Evolutionary conservation across 768 basidiomycete genomes (phyloP).

Genomic region (Suillus occidentalis): DNA sequence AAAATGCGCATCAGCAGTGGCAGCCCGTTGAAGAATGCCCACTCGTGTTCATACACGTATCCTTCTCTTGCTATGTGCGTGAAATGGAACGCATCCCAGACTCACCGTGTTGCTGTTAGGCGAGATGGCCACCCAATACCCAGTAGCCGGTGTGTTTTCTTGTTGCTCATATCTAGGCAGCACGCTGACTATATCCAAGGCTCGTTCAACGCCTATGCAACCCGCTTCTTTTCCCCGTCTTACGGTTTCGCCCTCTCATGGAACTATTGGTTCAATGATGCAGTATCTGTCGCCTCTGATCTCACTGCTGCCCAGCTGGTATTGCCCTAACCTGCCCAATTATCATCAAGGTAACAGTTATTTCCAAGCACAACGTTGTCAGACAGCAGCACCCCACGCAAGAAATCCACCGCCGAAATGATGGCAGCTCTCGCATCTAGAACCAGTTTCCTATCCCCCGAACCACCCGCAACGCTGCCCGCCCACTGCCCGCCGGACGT

Average conservation of each 20-base stretch:
- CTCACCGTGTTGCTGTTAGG: slow-evolving; percentile 79
- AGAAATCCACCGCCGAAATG: slow-evolving; percentile 33
- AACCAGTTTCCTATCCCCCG: slow-evolving; percentile 23
- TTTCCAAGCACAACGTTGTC: no score
- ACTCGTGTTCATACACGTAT: slow-evolving; percentile 72
- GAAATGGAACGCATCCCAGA: slow-evolving; percentile 92
- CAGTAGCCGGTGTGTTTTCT: slow-evolving; percentile 55
- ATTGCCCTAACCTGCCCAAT: no score
- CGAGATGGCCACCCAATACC: slow-evolving; percentile 88
- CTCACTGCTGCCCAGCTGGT: slow-evolving; percentile 85
- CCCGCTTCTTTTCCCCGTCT: slow-evolving; percentile 84
- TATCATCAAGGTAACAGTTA: no score
- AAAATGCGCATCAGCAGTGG: slow-evolving; percentile 52
- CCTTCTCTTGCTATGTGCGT: slow-evolving; percentile 58
- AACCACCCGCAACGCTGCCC: slow-evolving; percentile 43
- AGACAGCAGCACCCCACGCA: neutral
- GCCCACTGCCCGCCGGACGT: slow-evolving; percentile 87
- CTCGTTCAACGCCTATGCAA: slow-evolving; percentile 85
- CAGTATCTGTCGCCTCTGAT: slow-evolving; percentile 82
- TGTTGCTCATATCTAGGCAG: neutral
- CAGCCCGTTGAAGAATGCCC: slow-evolving; percentile 83
- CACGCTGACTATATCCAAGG: slow-evolving; percentile 37
- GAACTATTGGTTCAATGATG: slow-evolving; percentile 93
- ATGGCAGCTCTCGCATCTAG: slow-evolving; percentile 36
- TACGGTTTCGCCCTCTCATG: slow-evolving; percentile 87